Evolutionary conservation across 2,329 filamentous ascomycete species (phyloP).

Genomic region (Colletotrichum filicis): DNA sequence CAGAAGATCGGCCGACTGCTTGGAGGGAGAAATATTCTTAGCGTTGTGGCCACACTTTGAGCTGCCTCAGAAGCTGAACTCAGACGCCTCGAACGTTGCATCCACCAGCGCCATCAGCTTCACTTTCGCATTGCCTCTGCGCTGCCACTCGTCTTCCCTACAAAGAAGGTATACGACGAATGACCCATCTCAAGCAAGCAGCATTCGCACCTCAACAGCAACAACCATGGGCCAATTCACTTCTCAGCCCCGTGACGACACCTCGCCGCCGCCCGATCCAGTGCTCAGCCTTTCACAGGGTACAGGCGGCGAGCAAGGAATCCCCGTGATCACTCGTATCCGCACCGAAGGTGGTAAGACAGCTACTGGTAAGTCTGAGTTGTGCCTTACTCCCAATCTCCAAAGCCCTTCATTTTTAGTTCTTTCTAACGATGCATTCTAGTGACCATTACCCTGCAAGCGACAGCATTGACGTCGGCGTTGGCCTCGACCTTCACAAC

Average conservation of each 20-base stretch:
- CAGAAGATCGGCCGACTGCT: neutral
- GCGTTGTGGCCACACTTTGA: neutral
- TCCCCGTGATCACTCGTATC: neutral
- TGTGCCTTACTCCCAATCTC: neutral
- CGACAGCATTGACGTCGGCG: neutral
- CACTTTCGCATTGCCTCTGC: neutral
- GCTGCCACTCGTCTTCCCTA: neutral
- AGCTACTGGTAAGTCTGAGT: neutral
- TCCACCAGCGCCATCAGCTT: neutral
- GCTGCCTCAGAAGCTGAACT: neutral
- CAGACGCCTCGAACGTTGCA: neutral
- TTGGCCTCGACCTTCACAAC: neutral
- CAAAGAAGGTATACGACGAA: neutral
- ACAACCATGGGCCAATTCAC: neutral
- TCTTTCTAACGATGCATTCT: neutral
- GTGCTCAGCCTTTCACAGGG: neutral
- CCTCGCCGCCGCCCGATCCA: neutral
- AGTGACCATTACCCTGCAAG: neutral
- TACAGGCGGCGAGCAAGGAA: neutral
- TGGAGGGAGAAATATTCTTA: neutral
- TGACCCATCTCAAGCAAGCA: neutral
- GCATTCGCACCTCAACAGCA: neutral
- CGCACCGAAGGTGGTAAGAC: neutral
- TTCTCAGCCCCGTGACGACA: neutral
- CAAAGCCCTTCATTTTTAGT: neutral